Evolutionary conservation across 495 filamentous ascomycete genomes (phyloP).

Genomic region (Chaetomidium leptoderma): DNA sequence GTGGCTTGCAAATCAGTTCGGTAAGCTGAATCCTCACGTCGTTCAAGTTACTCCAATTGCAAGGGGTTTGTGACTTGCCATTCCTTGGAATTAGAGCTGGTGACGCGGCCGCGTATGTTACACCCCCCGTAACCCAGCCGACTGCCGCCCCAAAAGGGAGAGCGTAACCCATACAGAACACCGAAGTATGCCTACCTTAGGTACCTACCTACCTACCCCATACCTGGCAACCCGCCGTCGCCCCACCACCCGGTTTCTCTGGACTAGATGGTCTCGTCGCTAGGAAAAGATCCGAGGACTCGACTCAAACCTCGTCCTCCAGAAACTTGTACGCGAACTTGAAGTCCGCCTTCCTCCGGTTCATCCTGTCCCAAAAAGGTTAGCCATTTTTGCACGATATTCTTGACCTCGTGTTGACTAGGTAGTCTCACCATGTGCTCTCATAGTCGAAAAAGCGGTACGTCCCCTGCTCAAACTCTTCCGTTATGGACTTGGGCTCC

Average conservation of each 20-base stretch:
- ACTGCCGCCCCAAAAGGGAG: neutral
- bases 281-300: too few relatives aligned
- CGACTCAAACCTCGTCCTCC: conserved; percentile 18
- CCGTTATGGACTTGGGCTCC: conserved; percentile 95
- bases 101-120: conserved; percentile 4
- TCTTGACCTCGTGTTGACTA: neutral
- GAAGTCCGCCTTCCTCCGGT: conserved; percentile 95
- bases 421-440: conserved; percentile 82
- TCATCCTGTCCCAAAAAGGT: conserved; percentile 75
- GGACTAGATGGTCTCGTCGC: neutral
- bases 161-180: conserved; percentile 9
- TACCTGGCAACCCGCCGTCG: too few relatives aligned
- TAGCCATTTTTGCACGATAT: conserved; percentile 10
- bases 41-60: neutral
- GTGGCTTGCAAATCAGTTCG: neutral
- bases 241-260: neutral
- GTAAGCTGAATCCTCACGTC: neutral
- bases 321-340: conserved; percentile 94
- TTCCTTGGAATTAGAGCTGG: neutral
- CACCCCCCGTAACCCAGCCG: conserved; percentile 3
- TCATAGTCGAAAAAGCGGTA: conserved; percentile 99
- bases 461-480: conserved; percentile 96
- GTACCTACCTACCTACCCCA: neutral
- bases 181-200: conserved; percentile 1
- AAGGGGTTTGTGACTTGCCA: neutral